Evolutionary conservation across 2,329 filamentous ascomycete species (phyloP), one percentile per base, ranked within the genome.

Genomic region (Trichophyton mentagrophytes): DNA sequence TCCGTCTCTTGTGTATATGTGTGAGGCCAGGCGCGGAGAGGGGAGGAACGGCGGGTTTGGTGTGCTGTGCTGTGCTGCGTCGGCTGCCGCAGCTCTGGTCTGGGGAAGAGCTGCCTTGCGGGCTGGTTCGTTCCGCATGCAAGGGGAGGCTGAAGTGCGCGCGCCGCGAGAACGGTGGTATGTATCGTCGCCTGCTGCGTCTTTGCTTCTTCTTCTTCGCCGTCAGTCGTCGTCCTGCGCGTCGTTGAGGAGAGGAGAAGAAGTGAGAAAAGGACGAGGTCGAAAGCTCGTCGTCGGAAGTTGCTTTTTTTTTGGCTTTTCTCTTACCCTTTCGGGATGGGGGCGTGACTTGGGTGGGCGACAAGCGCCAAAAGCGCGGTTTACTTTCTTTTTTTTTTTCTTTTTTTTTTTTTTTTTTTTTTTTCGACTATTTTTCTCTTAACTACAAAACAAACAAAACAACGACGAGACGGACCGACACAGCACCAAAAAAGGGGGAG

Each of bases 301-400:
- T 53, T 53, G 33, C 22, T 57, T 57, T 57, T 57, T 57, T 57
- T 57, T 38, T 56, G 51, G 27, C 51, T 33, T 33, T 56, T 44
- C 40, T 36, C 36, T 57, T 57, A 27, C 53, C 30, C 53, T 30
- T 30, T 57, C n/a, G 53, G 53, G 53, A 44, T 38, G 22, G 55
- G 20, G 33, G 55, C 33, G 55, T 57, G 55, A 57, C 55, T 57
- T 22, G 55, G 55, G 55, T 4, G 55, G 55, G 22, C 55, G 8
- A 30, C 15, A 57, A 15, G 13, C 20, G 17, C 55, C 55, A 42
- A 57, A 25, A 44, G 22, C 55, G 55, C 33, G 17, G n/a, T 57
- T 40, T 42, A 9, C 11, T n/a, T 30, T 17, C 17, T n/a, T n/a
- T n/a, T 20, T 57, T 7, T 25, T 27, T 49, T 13, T 27, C 27